Base-by-base conservation (phyloP, 2,329 filamentous ascomycete species). In the Ophiostoma tasmaniense region DNA sequence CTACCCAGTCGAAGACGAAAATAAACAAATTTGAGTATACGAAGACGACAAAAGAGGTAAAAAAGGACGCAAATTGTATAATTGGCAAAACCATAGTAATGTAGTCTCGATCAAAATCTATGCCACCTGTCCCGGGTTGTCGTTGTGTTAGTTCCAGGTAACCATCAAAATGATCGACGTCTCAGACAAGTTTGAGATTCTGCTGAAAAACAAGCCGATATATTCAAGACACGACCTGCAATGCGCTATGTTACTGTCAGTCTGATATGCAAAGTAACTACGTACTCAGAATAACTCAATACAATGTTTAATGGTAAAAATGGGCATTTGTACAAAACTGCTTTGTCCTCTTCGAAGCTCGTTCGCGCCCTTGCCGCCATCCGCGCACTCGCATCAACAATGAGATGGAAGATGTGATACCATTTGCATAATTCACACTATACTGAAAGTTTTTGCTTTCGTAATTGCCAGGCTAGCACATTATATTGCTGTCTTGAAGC, bases 111-210 rank as follows among this genome's bases (percentile, higher is more conserved):
- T 61, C 55, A 30, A 13, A 61, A 30, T 28, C 5, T 6, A 30
- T 10, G 13, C n/a, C 52, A 28, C 13, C 55, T 39, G 3, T 39
- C 42, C 42, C 42, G 42, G 42, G 11, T 39, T 39, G 37, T 39
- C 42, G 42, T 61, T 33, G 55, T 61, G 20, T 10, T 61, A 11
- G 22, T 6, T 61, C 14, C 25, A 17, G 28, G 55, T n/a, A 28
- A 59, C 14, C 28, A 6, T 6, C 17, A 25, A 55, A 35, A 35
- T 20, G 64, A 66, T 66, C 42, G 64, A 28, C 64, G 64, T 66
- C 64, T 66, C 64, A 66, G 28, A 52, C 42, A 20, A 14, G 64
- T 66, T 66, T 66, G 64, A 66, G 64, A 52, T 28, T 8, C 42
- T 13, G 64, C 37, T 14, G 39, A 25, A 42, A 50, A 66, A 33